Percentiles rank a stretch among this genome's conserved stretches.
Conservation (phyloP, 1,139 yeast genomes). For the Yamadazyma triangularis region DNA sequence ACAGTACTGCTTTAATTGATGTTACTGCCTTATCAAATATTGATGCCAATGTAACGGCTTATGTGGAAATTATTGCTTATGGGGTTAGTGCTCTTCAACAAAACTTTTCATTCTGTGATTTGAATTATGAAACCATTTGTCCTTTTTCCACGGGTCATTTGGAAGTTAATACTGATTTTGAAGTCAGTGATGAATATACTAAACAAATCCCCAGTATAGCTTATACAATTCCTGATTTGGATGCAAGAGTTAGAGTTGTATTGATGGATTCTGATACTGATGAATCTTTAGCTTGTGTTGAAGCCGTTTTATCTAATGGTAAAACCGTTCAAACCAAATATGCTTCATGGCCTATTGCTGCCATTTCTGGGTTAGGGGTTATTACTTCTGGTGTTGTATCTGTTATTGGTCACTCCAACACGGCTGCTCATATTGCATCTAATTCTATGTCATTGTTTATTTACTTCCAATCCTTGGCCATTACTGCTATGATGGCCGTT, state of each 20-base stretch:
- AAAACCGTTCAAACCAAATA: conserved; percentile 92
- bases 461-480: conserved; percentile 91
- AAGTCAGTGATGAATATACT: conserved; percentile 39
- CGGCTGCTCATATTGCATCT: conserved; percentile 96
- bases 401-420: conserved; percentile 81
- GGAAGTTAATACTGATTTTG: conserved; percentile 50
- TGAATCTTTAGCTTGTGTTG: conserved; percentile 76
- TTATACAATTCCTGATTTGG: conserved; percentile 88
- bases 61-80: conserved; percentile 68
- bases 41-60: conserved; percentile 64
- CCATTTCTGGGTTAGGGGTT: conserved; percentile 82
- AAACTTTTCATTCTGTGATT: conserved; percentile 59
- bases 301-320: conserved; percentile 81
- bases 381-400: conserved; percentile 84
- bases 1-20: conserved; percentile 58
- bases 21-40: conserved; percentile 79
- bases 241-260: conserved; percentile 79
- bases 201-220: conserved; percentile 73
- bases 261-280: conserved; percentile 42
- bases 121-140: conserved; percentile 56
- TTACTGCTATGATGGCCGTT: conserved; percentile 95
- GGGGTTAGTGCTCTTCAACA: conserved; percentile 67
- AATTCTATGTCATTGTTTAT: conserved; percentile 89
- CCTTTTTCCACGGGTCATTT: conserved; percentile 87
- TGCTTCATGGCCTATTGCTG: conserved; percentile 97